phyloP scores from a whole-genome alignment of 176 grass and related monocot species.

The Aegilops umbellulata region DNA sequence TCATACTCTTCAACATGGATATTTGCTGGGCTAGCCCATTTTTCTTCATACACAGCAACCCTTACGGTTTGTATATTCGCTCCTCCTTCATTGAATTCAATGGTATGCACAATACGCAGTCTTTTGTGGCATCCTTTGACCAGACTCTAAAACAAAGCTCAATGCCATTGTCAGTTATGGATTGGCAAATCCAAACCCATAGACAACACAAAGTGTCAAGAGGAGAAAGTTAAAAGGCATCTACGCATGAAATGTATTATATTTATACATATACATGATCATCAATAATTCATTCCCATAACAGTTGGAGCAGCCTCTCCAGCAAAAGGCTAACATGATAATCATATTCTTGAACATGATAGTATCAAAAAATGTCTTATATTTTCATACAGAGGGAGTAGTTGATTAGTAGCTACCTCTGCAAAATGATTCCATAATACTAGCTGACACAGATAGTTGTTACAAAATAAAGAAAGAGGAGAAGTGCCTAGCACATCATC shows the following conservation, averaged over 20 bases:
- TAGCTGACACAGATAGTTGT: not conserved
- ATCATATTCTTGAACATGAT: not conserved
- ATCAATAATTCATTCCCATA: not conserved
- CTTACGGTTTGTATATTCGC: conserved; percentile 82
- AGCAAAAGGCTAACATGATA: conserved; percentile 2
- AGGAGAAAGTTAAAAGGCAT: not conserved
- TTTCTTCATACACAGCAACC: conserved; percentile 90
- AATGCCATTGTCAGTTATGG: conserved; percentile 1
- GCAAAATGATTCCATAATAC: not conserved
- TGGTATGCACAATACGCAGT: conserved; percentile 84
- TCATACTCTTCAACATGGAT: conserved; percentile 70
- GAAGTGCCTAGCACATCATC: conserved; percentile 6
- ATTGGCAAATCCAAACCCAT: not conserved
- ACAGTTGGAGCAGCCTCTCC: not conserved
- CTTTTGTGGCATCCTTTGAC: conserved; percentile 97
- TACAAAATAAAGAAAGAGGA: not conserved
- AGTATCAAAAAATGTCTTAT: too few relatives aligned
- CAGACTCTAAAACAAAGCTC: conserved; percentile 61
- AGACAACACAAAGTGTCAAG: conserved; percentile 14
- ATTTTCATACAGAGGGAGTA: too few relatives aligned
- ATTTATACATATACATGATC: not conserved
- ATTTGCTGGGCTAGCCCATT: conserved; percentile 75
- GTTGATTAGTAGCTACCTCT: too few relatives aligned
- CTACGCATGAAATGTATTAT: conserved; percentile 8
- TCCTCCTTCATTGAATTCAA: conserved; percentile 89